Evolutionary conservation across 78 protist genomes (phyloP), one percentile per base, ranked within the genome.

Genomic region (Dictyostelium citrinum): DNA sequence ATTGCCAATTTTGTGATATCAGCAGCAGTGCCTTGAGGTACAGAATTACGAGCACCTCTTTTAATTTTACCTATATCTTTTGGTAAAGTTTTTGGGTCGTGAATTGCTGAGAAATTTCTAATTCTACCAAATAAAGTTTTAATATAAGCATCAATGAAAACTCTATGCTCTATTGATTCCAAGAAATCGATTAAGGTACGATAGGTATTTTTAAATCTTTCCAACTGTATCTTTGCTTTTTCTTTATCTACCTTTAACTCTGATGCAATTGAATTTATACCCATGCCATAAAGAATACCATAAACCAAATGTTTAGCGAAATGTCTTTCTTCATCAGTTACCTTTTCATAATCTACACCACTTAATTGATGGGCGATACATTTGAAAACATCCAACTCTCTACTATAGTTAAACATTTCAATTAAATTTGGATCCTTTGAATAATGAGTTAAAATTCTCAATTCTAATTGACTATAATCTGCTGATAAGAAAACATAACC

Each of bases 21-120:
- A 1, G 97, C 97, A 10, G 96, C 97, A n/a, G 97, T 93, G 5
- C 97, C 97, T 64, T 96, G 97, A 24, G 95, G 92, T 2, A 96
- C 49, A 1, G 97, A 49, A 24, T 94, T 94, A 14, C 83, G 37
- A 12, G 95, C 95, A 61, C 82, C 90, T 51, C 95, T 64, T 71
- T 83, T 84, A 33, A 93, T 88, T 29, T 76, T 83, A 33, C 49
- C 76, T 0, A 55, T 17, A 8, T 58, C 85, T 2, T 61, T 70
- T 10, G 20, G 29, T n/a, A 35, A 9, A 29, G 33, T 43, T n/a
- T 43, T 78, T 14, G 14, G 16, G 3, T 10, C 24, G 17, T 41
- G 33, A 60, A 90, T 17, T 35, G 45, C n/a, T 2, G 51, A 81
- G 51, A 33, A 70, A 67, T 75, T 75, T n/a, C 85, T 20, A 39